Percentiles rank a stretch among this genome's conserved stretches.
These are phyloP conservation scores for Echium plantagineum DNA, from an alignment of 257 asterid genomes.

Conservation along the genomic window DNA sequence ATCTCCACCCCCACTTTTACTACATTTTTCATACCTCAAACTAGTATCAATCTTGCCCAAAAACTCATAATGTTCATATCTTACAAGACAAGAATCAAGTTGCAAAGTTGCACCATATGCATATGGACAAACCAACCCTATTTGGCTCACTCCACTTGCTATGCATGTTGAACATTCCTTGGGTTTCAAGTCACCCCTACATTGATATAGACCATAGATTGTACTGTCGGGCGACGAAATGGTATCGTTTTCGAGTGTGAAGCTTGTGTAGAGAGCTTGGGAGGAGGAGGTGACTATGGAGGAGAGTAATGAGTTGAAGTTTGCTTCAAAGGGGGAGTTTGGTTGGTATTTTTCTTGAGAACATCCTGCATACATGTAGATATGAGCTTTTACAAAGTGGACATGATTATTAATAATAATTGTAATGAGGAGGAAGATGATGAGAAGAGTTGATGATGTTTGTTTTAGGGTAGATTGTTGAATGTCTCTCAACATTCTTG, in stretches of 20 bases:
- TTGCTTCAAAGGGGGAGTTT: conserved; percentile 38
- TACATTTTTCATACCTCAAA: conserved; percentile 44
- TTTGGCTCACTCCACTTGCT: conserved; percentile 30
- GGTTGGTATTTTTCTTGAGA: conserved; percentile 55
- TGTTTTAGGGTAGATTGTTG: conserved; percentile 4
- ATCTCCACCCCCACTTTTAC: conserved; percentile 25
- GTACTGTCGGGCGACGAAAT: conserved; percentile 13
- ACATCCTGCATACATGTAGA: conserved; percentile 54
- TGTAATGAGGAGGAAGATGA: conserved; percentile 16
- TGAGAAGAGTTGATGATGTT: background rate
- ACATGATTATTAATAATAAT: conserved; percentile 4
- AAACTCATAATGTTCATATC: conserved; percentile 49
- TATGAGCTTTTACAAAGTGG: conserved; percentile 18
- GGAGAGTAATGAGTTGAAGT: conserved; percentile 54
- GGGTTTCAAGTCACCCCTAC: conserved; percentile 51
- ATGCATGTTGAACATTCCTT: conserved; percentile 56
- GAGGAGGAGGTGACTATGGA: conserved; percentile 42
- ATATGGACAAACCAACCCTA: conserved; percentile 40
- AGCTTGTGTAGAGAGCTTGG: conserved; percentile 40
- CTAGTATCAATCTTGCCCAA: conserved; percentile 35
- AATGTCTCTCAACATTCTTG: conserved; percentile 12
- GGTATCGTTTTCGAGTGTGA: conserved; percentile 39
- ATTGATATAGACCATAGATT: conserved; percentile 54
- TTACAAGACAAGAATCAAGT: conserved; percentile 48
- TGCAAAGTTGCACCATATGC: conserved; percentile 50